Conservation (phyloP, 352 stramenopile genomes). For the Pythium folliculosum region DNA sequence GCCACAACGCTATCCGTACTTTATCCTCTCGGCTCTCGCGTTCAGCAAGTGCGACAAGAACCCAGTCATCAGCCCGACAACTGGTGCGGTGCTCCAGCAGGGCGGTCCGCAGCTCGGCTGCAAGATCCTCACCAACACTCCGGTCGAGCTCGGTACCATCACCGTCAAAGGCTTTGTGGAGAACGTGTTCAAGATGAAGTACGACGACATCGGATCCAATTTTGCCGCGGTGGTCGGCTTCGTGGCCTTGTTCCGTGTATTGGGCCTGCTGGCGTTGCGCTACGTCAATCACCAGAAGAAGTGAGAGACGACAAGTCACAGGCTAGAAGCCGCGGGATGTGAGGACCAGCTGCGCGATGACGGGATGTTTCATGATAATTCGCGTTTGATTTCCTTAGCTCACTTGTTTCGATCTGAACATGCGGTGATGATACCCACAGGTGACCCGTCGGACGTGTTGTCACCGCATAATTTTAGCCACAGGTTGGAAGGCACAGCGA, state of each 20-base stretch:
- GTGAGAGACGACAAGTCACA: no score
- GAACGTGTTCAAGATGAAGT: slow-evolving; percentile 35
- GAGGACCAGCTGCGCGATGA: no score
- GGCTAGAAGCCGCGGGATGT: no score
- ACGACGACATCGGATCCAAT: slow-evolving; percentile 33
- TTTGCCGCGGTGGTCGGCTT: slow-evolving; percentile 27
- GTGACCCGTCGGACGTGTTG: no score
- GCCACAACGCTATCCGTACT: slow-evolving; percentile 30
- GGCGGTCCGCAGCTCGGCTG: slow-evolving; percentile 32
- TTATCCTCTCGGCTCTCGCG: slow-evolving; percentile 28
- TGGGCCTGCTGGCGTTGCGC: slow-evolving; percentile 33
- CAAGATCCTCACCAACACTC: slow-evolving; percentile 26
- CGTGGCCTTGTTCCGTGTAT: slow-evolving; percentile 32
- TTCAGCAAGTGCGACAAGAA: slow-evolving; percentile 28
- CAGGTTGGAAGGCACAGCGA: no score
- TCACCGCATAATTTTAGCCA: no score
- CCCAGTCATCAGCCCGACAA: slow-evolving; percentile 19
- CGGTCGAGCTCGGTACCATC: slow-evolving; percentile 19
- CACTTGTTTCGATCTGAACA: no score
- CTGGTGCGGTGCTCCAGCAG: slow-evolving; percentile 9
- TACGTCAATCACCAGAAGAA: slow-evolving; percentile 41
- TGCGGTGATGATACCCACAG: no score
- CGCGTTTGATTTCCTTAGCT: no score
- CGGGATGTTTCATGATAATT: no score
- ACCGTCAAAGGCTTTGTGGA: slow-evolving; percentile 39